Evolutionary conservation across 345 rosid species (phyloP).

Genomic region (Atalantia buxifolia): DNA sequence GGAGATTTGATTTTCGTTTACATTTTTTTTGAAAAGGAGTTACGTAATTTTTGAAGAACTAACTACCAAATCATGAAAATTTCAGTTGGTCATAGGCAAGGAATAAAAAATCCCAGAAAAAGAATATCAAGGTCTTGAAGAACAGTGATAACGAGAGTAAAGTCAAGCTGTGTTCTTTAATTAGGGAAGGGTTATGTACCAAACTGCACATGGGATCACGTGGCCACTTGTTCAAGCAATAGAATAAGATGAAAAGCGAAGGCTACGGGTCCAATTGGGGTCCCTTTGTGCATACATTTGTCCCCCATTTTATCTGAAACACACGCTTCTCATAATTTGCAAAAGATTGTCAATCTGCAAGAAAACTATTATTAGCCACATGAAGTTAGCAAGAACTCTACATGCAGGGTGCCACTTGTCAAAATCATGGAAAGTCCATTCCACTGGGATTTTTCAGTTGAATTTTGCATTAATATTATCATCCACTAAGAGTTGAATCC

Average conservation of each 20-base stretch:
- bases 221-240: slow-evolving; percentile 28
- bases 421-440: slow-evolving; percentile 25
- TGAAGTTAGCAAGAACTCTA: slow-evolving; percentile 12
- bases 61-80: slow-evolving; percentile 17
- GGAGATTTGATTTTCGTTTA: not conserved
- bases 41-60: not conserved
- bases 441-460: slow-evolving; percentile 20
- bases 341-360: not conserved
- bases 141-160: slow-evolving; percentile 14
- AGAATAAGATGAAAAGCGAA: slow-evolving; percentile 18
- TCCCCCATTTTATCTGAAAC: slow-evolving; percentile 23
- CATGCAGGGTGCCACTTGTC: slow-evolving; percentile 4
- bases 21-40: not conserved
- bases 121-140: slow-evolving; percentile 6
- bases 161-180: not conserved
- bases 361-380: slow-evolving; percentile 8
- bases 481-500: slow-evolving; percentile 19
- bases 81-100: not conserved
- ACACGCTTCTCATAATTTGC: not conserved
- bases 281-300: slow-evolving; percentile 7
- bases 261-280: slow-evolving; percentile 17
- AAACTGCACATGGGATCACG: slow-evolving; percentile 35
- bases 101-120: not conserved
- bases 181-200: slow-evolving; percentile 9
- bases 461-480: not conserved